Conservation (phyloP, 768 basidiomycete species). For the Boletus subcaerulescens region DNA sequence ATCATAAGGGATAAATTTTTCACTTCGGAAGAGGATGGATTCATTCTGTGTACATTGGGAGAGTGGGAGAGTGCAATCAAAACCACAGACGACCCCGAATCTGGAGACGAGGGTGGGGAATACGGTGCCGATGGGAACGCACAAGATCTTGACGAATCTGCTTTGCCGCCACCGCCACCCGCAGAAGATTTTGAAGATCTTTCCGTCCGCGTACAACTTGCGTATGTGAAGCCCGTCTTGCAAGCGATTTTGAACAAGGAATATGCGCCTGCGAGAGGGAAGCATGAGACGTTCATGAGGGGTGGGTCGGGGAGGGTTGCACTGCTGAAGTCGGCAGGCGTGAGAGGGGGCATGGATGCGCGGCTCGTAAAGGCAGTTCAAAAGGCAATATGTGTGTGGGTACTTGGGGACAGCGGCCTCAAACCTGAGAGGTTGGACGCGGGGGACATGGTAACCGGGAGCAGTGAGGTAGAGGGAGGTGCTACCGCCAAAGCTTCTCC, state of each 20-base stretch:
- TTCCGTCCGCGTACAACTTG: slow-evolving; percentile 55
- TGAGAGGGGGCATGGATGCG: slow-evolving; percentile 38
- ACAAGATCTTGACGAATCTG: slow-evolving; percentile 13
- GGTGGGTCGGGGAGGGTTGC: slow-evolving; percentile 49
- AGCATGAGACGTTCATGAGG: slow-evolving; percentile 54
- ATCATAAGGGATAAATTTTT: slow-evolving; percentile 53
- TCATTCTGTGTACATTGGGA: slow-evolving; percentile 63
- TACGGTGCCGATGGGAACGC: slow-evolving; percentile 27
- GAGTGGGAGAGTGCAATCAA: slow-evolving; percentile 46
- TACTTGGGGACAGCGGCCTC: slow-evolving; percentile 18
- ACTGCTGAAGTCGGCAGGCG: slow-evolving; percentile 31
- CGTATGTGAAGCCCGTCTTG: slow-evolving; percentile 63
- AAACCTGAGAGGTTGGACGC: slow-evolving; percentile 9
- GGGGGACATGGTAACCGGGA: background rate
- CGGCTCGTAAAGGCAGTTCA: slow-evolving; percentile 39
- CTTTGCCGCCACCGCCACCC: slow-evolving; percentile 37
- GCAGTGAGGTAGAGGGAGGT: background rate
- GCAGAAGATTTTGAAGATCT: slow-evolving; percentile 50
- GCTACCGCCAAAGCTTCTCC: background rate
- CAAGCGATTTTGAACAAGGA: slow-evolving; percentile 52
- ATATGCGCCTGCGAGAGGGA: slow-evolving; percentile 50
- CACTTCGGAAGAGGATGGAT: slow-evolving; percentile 55
- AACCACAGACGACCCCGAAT: slow-evolving; percentile 25
- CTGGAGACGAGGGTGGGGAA: slow-evolving; percentile 29
- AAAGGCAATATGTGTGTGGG: slow-evolving; percentile 27